Evolutionary conservation across 1,284 basidiomycete genomes (phyloP).

Genomic region (Sanghuangporus baumii): DNA sequence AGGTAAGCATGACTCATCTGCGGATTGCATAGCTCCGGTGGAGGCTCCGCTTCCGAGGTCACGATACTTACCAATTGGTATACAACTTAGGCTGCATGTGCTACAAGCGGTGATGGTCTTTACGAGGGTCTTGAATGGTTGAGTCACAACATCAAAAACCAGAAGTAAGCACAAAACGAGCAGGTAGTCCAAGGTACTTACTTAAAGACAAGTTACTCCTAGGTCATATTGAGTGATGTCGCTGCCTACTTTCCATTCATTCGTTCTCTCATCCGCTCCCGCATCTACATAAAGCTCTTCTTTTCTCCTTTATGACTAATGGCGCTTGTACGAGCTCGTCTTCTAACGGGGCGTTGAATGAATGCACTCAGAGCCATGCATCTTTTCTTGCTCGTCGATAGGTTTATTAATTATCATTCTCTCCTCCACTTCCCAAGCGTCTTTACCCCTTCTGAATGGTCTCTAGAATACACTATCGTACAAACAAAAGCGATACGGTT

Average conservation of each 20-base stretch:
- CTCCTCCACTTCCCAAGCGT: background rate
- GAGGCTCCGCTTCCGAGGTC: background rate
- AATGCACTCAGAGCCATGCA: constrained; percentile 6
- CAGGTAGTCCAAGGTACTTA: background rate
- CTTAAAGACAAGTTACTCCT: background rate
- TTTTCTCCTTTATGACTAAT: constrained; percentile 8
- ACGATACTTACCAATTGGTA: background rate
- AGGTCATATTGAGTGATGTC: background rate
- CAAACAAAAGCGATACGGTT: background rate
- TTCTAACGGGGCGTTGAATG: constrained; percentile 12
- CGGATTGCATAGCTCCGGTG: background rate
- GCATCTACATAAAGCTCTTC: constrained; percentile 9
- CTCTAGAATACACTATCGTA: constrained; percentile 12
- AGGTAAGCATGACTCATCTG: constrained; percentile 47
- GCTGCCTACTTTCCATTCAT: background rate
- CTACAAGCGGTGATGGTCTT: constrained; percentile 97
- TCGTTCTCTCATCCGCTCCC: constrained; percentile 6
- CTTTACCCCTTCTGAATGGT: background rate
- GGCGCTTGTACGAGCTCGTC: constrained; percentile 16
- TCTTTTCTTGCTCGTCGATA: constrained; percentile 7
- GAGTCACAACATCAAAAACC: constrained; percentile 75
- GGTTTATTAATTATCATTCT: constrained; percentile 2
- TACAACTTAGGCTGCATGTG: constrained; percentile 82
- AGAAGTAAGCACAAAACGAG: constrained; percentile 3
- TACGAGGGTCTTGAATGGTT: constrained; percentile 99